phyloP scores from a whole-genome alignment of 2,329 filamentous ascomycete species.

The Magnaporthiopsis poae region DNA sequence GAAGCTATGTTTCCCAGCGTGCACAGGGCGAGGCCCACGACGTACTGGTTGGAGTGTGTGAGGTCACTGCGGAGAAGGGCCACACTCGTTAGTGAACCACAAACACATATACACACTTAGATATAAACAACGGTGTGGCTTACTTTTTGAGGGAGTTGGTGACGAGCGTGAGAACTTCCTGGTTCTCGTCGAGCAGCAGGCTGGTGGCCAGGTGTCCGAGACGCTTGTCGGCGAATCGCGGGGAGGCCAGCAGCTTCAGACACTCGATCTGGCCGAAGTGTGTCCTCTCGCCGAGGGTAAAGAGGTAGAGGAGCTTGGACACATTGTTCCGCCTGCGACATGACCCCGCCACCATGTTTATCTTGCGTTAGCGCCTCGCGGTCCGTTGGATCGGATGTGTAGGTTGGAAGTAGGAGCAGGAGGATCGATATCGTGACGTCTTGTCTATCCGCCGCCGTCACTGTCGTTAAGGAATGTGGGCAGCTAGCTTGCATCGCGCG shows the following conservation, averaged over 20 bases:
- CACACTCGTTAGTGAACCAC: conserved; percentile 22
- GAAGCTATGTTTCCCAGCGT: conserved; percentile 97
- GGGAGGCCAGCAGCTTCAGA: conserved; percentile 89
- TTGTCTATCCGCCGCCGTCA: neutral
- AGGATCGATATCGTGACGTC: neutral
- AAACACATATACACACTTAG: neutral
- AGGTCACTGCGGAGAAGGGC: conserved; percentile 56
- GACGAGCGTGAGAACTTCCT: conserved; percentile 91
- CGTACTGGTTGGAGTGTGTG: conserved; percentile 95
- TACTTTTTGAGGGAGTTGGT: conserved; percentile 98
- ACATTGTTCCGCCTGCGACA: conserved; percentile 84
- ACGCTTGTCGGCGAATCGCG: conserved; percentile 94
- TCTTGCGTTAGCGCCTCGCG: neutral
- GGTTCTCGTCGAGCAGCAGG: conserved; percentile 91
- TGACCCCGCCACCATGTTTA: neutral
- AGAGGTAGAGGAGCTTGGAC: conserved; percentile 93
- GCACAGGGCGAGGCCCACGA: conserved; percentile 90
- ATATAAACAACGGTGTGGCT: neutral
- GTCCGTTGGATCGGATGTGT: neutral
- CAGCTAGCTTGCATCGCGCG: too few relatives aligned
- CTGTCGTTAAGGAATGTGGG: neutral
- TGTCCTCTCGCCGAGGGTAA: conserved; percentile 91
- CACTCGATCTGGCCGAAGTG: conserved; percentile 99
- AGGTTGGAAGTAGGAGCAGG: neutral
- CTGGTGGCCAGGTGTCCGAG: conserved; percentile 93